Evolutionary conservation across 768 basidiomycete species (phyloP).

Genomic region (Amanita phalloides): DNA sequence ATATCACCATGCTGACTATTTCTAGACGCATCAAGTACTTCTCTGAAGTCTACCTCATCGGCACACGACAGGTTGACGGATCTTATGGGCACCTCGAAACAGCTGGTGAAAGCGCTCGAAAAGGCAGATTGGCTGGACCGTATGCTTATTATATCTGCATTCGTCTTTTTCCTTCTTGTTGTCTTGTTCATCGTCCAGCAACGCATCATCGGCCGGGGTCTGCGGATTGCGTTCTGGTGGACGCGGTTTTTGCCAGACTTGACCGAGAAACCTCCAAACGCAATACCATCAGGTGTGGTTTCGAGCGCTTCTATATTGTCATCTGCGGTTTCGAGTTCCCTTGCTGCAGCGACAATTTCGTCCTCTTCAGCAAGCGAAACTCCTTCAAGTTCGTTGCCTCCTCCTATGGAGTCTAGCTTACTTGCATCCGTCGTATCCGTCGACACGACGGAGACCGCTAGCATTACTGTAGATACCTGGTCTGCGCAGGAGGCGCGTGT

Average conservation of each 20-base stretch:
- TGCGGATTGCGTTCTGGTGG: slow-evolving; percentile 85
- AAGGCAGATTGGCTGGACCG: slow-evolving; percentile 91
- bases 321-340: not conserved
- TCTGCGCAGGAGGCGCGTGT: not conserved
- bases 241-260: slow-evolving; percentile 59
- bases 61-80: slow-evolving; percentile 68
- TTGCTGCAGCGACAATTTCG: not conserved
- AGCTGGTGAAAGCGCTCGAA: slow-evolving; percentile 81
- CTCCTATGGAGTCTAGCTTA: not conserved
- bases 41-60: slow-evolving; percentile 61
- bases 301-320: not conserved
- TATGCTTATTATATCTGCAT: slow-evolving; percentile 67
- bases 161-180: slow-evolving; percentile 76
- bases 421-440: not conserved
- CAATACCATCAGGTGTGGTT: not conserved
- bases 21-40: slow-evolving; percentile 67
- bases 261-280: not conserved
- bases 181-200: slow-evolving; percentile 85
- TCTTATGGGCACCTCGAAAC: slow-evolving; percentile 69
- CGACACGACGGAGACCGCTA: not conserved
- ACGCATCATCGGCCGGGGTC: slow-evolving; percentile 67
- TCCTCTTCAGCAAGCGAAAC: not conserved
- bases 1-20: not conserved
- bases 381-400: not conserved
- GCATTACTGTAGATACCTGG: too few species aligned